These are phyloP conservation scores for Talaromyces stipitatus DNA, from an alignment of 495 filamentous ascomycete species.

Conservation along the genomic window DNA sequence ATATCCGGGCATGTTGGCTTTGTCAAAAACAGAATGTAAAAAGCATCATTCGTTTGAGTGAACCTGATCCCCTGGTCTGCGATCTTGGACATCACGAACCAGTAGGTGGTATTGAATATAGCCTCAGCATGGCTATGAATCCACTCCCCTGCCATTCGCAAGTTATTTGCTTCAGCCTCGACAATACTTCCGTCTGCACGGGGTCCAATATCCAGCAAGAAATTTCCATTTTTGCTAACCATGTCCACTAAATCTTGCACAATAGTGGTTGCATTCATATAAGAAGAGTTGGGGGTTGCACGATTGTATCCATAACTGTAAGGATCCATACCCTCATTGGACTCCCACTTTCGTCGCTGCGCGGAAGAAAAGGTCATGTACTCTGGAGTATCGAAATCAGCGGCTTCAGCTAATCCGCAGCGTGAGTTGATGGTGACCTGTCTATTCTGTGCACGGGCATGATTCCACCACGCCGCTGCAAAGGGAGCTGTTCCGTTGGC, in stretches of 20 bases:
- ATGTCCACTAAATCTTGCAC: slow-evolving; percentile 42
- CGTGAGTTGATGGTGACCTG: slow-evolving; percentile 46
- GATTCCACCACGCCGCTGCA: slow-evolving; percentile 41
- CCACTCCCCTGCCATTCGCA: slow-evolving; percentile 43
- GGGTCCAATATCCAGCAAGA: slow-evolving; percentile 48
- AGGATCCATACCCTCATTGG: slow-evolving; percentile 47
- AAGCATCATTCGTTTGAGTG: slow-evolving; percentile 43
- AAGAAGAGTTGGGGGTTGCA: slow-evolving; percentile 35
- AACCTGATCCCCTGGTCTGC: slow-evolving; percentile 36
- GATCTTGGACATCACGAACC: slow-evolving; percentile 41
- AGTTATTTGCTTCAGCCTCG: slow-evolving; percentile 33
- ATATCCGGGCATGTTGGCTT: slow-evolving; percentile 29
- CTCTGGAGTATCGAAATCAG: slow-evolving; percentile 46
- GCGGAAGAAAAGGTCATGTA: slow-evolving; percentile 40
- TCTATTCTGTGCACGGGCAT: slow-evolving; percentile 20
- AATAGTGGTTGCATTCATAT: slow-evolving; percentile 43
- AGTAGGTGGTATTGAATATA: slow-evolving; percentile 50
- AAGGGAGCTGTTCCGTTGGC: slow-evolving; percentile 41
- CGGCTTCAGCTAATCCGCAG: slow-evolving; percentile 36
- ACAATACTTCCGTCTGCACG: slow-evolving; percentile 45
- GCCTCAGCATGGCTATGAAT: slow-evolving; percentile 43
- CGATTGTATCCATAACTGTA: slow-evolving; percentile 49
- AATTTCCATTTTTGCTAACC: slow-evolving; percentile 49
- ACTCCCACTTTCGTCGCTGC: slow-evolving; percentile 48
- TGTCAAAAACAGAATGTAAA: slow-evolving; percentile 42